These are phyloP conservation scores for Plasmodium relictum DNA, from an alignment of 169 alveolate genomes.

Conservation along the genomic window DNA sequence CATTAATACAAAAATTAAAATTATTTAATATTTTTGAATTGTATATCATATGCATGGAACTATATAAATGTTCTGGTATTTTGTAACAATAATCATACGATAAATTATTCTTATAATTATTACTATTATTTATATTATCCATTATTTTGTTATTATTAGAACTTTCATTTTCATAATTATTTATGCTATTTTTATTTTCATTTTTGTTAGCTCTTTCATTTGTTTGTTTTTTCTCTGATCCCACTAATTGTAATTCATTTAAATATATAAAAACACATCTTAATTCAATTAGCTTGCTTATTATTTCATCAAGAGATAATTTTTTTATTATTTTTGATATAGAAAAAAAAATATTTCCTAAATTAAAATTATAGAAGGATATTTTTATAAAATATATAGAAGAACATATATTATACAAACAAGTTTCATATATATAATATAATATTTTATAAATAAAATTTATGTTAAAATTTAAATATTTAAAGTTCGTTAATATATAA, in stretches of 20 bases:
- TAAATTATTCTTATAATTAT: no score
- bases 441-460: constrained; percentile 35
- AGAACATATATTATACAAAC: constrained; percentile 44
- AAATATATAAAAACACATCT: constrained; percentile 12
- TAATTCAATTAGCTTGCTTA: constrained; percentile 17
- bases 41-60: background rate
- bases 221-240: no score
- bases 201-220: background rate
- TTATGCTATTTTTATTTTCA: background rate
- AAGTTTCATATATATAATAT: constrained; percentile 53
- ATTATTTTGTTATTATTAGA: background rate
- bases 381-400: constrained; percentile 24
- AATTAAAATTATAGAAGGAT: constrained; percentile 17
- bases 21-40: constrained; percentile 21
- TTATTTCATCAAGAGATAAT: background rate
- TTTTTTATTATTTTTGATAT: constrained; percentile 12
- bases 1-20: constrained; percentile 32
- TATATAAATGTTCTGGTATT: no score
- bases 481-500: constrained; percentile 18
- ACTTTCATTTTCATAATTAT: background rate
- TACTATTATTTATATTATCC: background rate
- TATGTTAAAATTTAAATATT: constrained; percentile 18
- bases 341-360: constrained; percentile 24
- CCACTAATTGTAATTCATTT: background rate
- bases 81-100: no score